A percentile compares a stretch with the other conserved stretches of the same genome.
Evolutionary conservation across 768 basidiomycete genomes (phyloP).

Genomic region (Daedaleopsis sinensis): DNA sequence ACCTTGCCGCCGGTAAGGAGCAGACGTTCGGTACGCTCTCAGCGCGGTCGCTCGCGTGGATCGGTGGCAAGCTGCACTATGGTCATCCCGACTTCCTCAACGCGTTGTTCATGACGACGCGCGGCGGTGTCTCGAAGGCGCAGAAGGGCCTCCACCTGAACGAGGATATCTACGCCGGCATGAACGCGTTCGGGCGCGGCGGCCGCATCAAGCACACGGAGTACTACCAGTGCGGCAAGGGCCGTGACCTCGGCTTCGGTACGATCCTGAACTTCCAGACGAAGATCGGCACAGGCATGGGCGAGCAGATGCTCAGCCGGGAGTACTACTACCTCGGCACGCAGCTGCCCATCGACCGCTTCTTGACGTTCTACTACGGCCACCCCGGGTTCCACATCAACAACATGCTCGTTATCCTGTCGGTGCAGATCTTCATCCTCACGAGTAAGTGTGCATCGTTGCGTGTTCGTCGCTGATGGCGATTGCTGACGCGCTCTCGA

Average conservation of each 20-base stretch:
- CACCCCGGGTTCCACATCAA: constrained; percentile 99
- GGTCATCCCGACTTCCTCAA: constrained; percentile 99
- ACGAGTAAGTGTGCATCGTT: constrained; percentile 60
- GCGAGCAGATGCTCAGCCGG: constrained; percentile 98
- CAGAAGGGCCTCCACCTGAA: constrained; percentile 99
- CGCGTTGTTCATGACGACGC: constrained; percentile 96
- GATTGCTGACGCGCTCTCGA: constrained; percentile 21
- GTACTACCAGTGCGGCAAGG: constrained; percentile 99
- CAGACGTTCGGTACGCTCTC: constrained; percentile 98
- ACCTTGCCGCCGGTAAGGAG: constrained; percentile 98
- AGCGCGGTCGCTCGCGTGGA: constrained; percentile 95
- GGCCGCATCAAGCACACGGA: constrained; percentile 99
- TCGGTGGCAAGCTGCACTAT: constrained; percentile 98
- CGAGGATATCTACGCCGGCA: constrained; percentile 99
- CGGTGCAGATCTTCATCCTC: constrained; percentile 93
- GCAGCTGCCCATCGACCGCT: constrained; percentile 95
- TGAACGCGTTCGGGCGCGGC: constrained; percentile 97
- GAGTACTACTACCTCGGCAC: constrained; percentile 99
- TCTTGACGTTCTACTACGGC: constrained; percentile 99
- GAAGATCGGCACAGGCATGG: constrained; percentile 99
- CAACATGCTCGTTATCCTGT: constrained; percentile 98
- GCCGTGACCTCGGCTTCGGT: constrained; percentile 97
- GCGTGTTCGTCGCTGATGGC: not conserved
- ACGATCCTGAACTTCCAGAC: constrained; percentile 99
- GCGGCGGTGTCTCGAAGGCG: constrained; percentile 97